Percentiles rank a stretch among this genome's conserved stretches.
phyloP scores from a whole-genome alignment of 2,329 filamentous ascomycete genomes.

The Claviceps arundinis region DNA sequence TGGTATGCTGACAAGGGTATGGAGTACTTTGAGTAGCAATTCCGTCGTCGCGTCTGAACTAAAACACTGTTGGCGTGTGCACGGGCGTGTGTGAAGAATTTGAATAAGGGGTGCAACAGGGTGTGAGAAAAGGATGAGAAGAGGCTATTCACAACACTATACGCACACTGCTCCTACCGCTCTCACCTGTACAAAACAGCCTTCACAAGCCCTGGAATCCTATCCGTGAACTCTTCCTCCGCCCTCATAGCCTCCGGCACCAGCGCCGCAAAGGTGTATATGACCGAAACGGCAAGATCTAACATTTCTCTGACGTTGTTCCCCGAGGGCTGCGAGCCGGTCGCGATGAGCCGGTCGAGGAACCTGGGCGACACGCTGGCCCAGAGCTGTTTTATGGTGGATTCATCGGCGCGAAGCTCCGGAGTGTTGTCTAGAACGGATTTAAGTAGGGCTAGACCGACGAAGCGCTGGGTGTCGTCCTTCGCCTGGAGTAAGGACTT shows the following conservation, averaged over 20 bases:
- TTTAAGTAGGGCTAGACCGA: slow-evolving; percentile 52
- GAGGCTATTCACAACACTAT: no score
- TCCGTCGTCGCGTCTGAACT: slow-evolving; percentile 40
- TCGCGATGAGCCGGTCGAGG: slow-evolving; percentile 47
- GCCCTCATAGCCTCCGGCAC: slow-evolving; percentile 34
- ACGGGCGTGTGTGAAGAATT: neutral
- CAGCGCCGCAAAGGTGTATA: slow-evolving; percentile 48
- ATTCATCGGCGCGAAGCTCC: slow-evolving; percentile 34
- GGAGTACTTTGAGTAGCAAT: slow-evolving; percentile 42
- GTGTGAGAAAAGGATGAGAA: no score
- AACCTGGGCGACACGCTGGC: slow-evolving; percentile 47
- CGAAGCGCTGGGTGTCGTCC: slow-evolving; percentile 56
- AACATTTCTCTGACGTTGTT: slow-evolving; percentile 46
- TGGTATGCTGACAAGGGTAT: slow-evolving; percentile 38
- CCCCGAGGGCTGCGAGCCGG: slow-evolving; percentile 29
- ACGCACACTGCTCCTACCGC: neutral
- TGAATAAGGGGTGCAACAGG: no score
- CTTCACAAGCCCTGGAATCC: slow-evolving; percentile 40
- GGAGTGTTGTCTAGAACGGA: slow-evolving; percentile 49
- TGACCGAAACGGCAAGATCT: slow-evolving; percentile 46
- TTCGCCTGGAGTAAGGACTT: slow-evolving; percentile 42
- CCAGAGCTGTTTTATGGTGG: slow-evolving; percentile 40
- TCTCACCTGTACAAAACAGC: slow-evolving; percentile 39
- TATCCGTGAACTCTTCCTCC: slow-evolving; percentile 33
- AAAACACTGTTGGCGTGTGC: neutral